phyloP scores from a whole-genome alignment of 2,329 filamentous ascomycete genomes.

The Trichoderma citrinoviride region DNA sequence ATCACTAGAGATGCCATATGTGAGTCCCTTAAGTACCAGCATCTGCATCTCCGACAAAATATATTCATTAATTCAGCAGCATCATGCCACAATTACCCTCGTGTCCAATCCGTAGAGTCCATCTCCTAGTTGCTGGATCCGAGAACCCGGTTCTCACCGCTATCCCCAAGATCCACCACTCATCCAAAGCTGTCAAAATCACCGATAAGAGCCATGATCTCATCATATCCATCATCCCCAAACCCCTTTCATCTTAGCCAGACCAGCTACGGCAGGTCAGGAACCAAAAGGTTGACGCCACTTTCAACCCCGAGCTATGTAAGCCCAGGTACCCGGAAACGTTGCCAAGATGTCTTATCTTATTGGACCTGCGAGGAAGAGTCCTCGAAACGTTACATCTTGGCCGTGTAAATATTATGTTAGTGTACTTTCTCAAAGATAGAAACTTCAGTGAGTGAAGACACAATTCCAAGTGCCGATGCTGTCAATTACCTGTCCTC shows the following conservation, averaged over 20 bases:
- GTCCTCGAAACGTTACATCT: neutral
- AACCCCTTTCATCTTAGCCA: neutral
- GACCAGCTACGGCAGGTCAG: neutral
- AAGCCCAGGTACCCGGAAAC: neutral
- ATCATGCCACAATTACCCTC: no score
- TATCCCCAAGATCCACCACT: neutral
- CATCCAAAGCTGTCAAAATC: neutral
- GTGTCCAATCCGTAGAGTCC: no score
- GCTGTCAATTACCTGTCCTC: no score
- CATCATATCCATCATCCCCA: neutral
- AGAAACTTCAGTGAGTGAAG: no score
- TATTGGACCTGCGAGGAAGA: neutral
- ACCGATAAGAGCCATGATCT: neutral
- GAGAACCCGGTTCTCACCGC: no score
- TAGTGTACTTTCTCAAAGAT: neutral
- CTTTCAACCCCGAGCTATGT: neutral
- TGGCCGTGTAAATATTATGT: no score
- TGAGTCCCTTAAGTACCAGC: no score
- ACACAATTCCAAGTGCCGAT: no score
- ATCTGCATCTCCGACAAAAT: no score
- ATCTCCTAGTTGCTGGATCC: no score
- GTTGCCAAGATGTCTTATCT: neutral
- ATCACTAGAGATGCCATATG: no score
- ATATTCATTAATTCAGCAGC: no score
- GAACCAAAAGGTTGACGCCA: conserved; percentile 11